Evolutionary conservation across 1,139 yeast species (phyloP), one percentile per base, ranked within the genome.

Genomic region (Kodamaea sp.): DNA sequence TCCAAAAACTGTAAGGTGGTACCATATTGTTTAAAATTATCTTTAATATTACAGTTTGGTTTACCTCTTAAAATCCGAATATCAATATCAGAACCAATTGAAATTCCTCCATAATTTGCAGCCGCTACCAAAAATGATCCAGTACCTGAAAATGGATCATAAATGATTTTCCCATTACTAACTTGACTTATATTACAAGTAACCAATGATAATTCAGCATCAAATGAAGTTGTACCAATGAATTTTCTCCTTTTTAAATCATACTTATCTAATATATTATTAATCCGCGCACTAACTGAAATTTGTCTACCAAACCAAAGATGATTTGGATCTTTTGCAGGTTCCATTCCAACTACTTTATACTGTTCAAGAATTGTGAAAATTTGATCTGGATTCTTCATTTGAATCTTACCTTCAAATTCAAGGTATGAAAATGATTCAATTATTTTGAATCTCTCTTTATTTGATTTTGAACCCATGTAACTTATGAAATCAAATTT

Each of bases 61-160:
- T 85, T 86, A 0, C 98, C 98, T 46, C 79, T 74, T 35, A 92
- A 70, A 58, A 88, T 79, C 39, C 97, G 72, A 4, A 88, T 83
- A 56, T 92, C 98, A 38, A 92, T 90, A 60, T 92, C 99, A 0
- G 96, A 83, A 0, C 97, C 97, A 32, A 86, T 64, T 0, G 89
- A 78, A 8, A 81, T 55, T 0, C 92, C 95, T 1, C 96, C 96
- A 57, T 78, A 88, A 48, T 84, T 78, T 0, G 94, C 89, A 8
- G 92, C 95, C 1, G 97, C 90, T 1, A 89, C 85, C 35, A 92
- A 67, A 54, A 92, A 92, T 15, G 97, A 88, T 0, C 98, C 99
- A 0, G 99, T 92, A 0, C 99, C 99, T 2, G 87, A 87, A 64
- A 92, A 92, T 9, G 99, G 98, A 62, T 92, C 99, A 56, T 88